phyloP scores from a whole-genome alignment of 2,329 filamentous ascomycete species.

The Pyricularia sp. region DNA sequence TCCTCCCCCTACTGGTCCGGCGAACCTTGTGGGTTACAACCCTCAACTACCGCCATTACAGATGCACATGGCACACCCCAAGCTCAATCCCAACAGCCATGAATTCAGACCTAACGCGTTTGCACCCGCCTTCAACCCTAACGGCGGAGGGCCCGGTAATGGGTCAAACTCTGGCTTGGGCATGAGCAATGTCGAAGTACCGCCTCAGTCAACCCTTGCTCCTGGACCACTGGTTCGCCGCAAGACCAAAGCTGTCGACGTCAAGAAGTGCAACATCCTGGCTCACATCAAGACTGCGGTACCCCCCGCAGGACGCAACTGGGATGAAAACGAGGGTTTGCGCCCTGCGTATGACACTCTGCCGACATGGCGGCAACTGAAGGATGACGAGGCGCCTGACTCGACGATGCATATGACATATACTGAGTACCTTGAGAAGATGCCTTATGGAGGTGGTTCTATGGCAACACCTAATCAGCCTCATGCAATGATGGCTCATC shows the following conservation, averaged over 20 bases:
- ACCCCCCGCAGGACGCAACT: constrained; percentile 44
- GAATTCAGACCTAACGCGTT: constrained; percentile 82
- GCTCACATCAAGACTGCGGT: constrained; percentile 39
- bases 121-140: constrained; percentile 70
- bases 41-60: constrained; percentile 38
- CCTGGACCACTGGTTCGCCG: constrained; percentile 45
- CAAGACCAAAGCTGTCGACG: constrained; percentile 58
- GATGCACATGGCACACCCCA: constrained; percentile 34
- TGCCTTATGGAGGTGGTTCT: constrained; percentile 40
- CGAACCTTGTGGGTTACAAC: constrained; percentile 39
- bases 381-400: constrained; percentile 57
- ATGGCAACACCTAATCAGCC: constrained; percentile 56
- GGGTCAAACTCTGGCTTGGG: constrained; percentile 59
- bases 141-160: constrained; percentile 38
- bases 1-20: constrained; percentile 59
- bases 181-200: constrained; percentile 34
- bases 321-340: constrained; percentile 68
- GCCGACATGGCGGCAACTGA: constrained; percentile 67
- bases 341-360: constrained; percentile 72
- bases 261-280: constrained; percentile 52
- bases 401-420: constrained; percentile 56
- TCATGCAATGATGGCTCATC: constrained; percentile 63
- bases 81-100: constrained; percentile 51
- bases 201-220: constrained; percentile 15
- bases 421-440: constrained; percentile 64